Percentiles rank a stretch among this genome's conserved stretches.
phyloP scores from a whole-genome alignment of 2,329 filamentous ascomycete genomes.

The Teratosphaeria nubilosa region DNA sequence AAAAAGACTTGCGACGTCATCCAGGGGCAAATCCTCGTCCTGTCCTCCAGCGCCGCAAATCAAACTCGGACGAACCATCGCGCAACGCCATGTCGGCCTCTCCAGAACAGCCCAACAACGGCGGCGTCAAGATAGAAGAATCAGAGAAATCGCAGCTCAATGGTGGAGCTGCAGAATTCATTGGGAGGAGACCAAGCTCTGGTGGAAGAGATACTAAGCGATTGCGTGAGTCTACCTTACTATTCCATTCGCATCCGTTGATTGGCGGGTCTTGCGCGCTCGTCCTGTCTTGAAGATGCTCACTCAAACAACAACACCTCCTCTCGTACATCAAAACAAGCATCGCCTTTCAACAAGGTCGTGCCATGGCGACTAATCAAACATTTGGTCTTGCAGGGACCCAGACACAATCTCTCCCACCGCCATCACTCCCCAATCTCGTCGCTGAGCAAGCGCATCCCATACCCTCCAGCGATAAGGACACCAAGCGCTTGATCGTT shows the following conservation, averaged over 20 bases:
- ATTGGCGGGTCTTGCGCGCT: neutral
- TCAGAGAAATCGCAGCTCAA: slow-evolving; percentile 19
- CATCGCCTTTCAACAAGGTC: slow-evolving; percentile 28
- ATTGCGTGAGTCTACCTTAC: slow-evolving; percentile 18
- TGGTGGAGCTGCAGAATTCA: slow-evolving; percentile 17
- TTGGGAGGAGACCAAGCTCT: slow-evolving; percentile 22
- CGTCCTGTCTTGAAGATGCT: neutral
- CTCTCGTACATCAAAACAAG: neutral
- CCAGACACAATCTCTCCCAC: slow-evolving; percentile 81
- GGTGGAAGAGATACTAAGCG: slow-evolving; percentile 25
- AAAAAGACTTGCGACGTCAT: slow-evolving; percentile 21
- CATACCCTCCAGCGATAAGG: slow-evolving; percentile 77
- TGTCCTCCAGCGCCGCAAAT: neutral
- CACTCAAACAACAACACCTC: neutral
- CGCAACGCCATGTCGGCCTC: neutral
- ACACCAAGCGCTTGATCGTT: slow-evolving; percentile 83
- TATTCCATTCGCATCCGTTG: neutral
- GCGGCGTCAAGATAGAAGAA: slow-evolving; percentile 5
- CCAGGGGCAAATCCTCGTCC: slow-evolving; percentile 1
- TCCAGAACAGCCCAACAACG: neutral
- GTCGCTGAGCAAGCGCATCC: slow-evolving; percentile 86
- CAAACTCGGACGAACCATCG: neutral
- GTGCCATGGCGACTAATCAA: slow-evolving; percentile 23
- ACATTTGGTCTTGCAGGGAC: slow-evolving; percentile 17
- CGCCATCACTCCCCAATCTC: slow-evolving; percentile 79